Percentiles rank a stretch among this genome's conserved stretches.
These are phyloP conservation scores for Tetradesmus lagerheimii DNA, from an alignment of 139 green algal species.

Conservation along the genomic window DNA sequence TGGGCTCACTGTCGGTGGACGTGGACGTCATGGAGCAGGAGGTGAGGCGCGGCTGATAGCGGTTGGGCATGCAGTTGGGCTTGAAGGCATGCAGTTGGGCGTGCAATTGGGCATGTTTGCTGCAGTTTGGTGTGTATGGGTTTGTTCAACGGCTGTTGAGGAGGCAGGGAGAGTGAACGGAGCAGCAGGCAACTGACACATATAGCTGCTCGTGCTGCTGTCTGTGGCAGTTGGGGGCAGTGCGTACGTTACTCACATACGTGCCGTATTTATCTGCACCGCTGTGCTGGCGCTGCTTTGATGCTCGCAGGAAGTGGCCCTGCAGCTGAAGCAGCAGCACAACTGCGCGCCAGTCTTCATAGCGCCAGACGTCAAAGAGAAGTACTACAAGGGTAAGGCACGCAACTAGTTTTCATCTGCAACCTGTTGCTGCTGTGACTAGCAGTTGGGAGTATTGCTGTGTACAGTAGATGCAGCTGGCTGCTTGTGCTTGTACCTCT, in stretches of 20 bases:
- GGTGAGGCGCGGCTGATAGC: constrained; percentile 49
- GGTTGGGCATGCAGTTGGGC: background rate
- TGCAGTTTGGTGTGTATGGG: no score
- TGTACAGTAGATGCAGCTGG: background rate
- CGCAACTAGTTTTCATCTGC: constrained; percentile 78
- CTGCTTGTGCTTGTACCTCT: no score
- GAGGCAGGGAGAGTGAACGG: no score
- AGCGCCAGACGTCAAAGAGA: constrained; percentile 84
- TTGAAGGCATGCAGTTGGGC: no score
- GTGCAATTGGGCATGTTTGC: background rate
- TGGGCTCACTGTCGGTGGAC: constrained; percentile 87
- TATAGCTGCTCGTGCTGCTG: background rate
- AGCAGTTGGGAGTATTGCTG: no score
- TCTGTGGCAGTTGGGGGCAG: background rate
- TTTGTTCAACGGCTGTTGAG: no score
- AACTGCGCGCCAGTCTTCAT: constrained; percentile 96
- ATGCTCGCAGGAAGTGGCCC: constrained; percentile 70
- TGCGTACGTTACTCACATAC: no score
- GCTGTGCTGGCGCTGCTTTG: background rate
- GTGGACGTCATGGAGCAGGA: constrained; percentile 87
- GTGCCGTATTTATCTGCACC: background rate
- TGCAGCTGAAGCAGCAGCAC: constrained; percentile 80
- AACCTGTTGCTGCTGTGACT: no score
- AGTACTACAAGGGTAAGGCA: constrained; percentile 93
- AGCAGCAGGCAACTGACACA: no score